Evolutionary conservation across 305 asterid genomes (phyloP), one percentile per base, ranked within the genome.

Genomic region (Vinca major): DNA sequence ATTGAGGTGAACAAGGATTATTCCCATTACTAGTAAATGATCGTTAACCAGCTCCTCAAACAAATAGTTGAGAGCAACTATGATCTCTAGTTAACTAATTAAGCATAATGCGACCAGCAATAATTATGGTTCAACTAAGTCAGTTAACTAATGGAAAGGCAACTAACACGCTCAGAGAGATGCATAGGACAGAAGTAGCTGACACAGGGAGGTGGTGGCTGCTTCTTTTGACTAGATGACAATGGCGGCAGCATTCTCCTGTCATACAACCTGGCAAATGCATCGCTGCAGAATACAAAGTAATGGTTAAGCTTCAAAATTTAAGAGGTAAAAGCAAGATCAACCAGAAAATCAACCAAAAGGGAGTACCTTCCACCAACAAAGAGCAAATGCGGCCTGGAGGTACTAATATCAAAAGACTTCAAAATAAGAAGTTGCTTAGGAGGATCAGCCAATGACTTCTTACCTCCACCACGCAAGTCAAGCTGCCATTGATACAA

Each of bases 191-290:
- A 91, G 76, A 85, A 85, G 77, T 88, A 91, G 86, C 85, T 85
- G 78, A 94, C 95, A 74, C 97, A 89, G 54, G 88, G 92, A 76
- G 98, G 98, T 62, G 97, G 91, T 48, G 89, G 80, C 78, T 79
- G 75, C 82, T 81, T 94, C 70, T 86, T 77, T 83, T 79, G 95
- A 82, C 95, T 89, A 74, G 97, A 91, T 71, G 99, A 91, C 55
- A 94, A 73, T 50, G 96, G 93, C 19, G 98, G 97, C 77, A 94
- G 85, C 99, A 94, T 94, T 79, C 98, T 71, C 78, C 99, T 88
- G 80, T 94, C 99, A 78, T 94, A 94, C 74, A 94, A 66, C 70
- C 99, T 97, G 49, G 96, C 99, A 89, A 94, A 94, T 69, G 96
- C 76, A 81, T 91, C 99, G 78, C 99, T 94, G 89, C 88, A 85